phyloP scores from a whole-genome alignment of 129 eudicot species.

The Arctium minus region DNA sequence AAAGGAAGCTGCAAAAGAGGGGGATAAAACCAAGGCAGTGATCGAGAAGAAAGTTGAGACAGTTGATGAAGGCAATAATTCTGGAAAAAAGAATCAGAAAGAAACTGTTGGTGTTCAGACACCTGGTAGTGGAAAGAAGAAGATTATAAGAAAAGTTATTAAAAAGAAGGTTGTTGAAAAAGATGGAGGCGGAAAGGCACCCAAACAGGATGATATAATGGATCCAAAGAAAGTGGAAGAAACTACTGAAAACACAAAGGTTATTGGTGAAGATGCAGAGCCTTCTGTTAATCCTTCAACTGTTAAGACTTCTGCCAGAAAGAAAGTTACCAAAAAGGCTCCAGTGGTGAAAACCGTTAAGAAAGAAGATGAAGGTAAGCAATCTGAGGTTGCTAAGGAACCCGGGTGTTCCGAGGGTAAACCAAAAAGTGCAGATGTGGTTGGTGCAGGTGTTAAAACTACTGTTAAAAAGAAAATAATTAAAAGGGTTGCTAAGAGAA shows the following conservation, averaged over 20 bases:
- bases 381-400: constrained; percentile 36
- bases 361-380: constrained; percentile 38
- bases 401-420: constrained; percentile 40
- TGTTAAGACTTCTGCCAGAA: constrained; percentile 44
- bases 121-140: constrained; percentile 62
- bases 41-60: constrained; percentile 25
- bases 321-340: constrained; percentile 50
- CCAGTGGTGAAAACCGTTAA: constrained; percentile 21
- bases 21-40: constrained; percentile 20
- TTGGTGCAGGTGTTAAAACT: constrained; percentile 42
- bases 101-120: constrained; percentile 37
- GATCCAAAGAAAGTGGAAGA: constrained; percentile 37
- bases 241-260: constrained; percentile 24
- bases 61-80: constrained; percentile 31
- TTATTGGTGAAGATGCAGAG: constrained; percentile 36
- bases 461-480: constrained; percentile 65
- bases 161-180: constrained; percentile 65
- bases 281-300: constrained; percentile 34
- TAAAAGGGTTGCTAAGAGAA: constrained; percentile 62
- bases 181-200: constrained; percentile 31
- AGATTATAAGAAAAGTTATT: constrained; percentile 57
- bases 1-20: constrained; percentile 40
- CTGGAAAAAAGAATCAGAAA: constrained; percentile 34
- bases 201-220: constrained; percentile 26
- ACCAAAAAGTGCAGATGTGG: constrained; percentile 28